Evolutionary conservation across 306 rosid species (phyloP), one percentile per base, ranked within the genome.

Genomic region (Mimosa pudica): DNA sequence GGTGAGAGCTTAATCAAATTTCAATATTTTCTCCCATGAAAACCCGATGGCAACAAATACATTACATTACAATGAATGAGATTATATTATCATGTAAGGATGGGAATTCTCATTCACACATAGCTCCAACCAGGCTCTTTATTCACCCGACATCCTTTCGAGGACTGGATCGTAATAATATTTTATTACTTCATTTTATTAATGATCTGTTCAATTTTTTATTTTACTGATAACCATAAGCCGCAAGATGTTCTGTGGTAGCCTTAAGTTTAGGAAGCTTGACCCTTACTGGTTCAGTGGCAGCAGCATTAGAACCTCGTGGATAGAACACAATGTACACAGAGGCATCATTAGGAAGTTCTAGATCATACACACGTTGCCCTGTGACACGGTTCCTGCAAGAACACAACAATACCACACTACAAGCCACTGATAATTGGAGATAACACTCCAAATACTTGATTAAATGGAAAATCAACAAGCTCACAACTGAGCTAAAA

Each of bases 201-300:
- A n/a, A n/a, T n/a, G n/a, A n/a, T 6, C 4, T 58, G 9, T 61
- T 8, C 30, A 55, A 55, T 24, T 2, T 1, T 7, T 0, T 10
- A 1, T 46, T 20, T 72, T 10, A 72, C 33, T 9, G n/a, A 4
- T 73, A 52, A 9, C 41, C 35, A 36, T 16, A 52, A 30, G 49
- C 65, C 65, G 54, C 8, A 35, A 52, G 77, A 73, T 73, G 65
- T 73, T 91, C 82, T 16, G 77, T 58, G 64, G 95, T 89, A 55
- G 97, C 98, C 70, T 81, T 71, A 54, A 94, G 97, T 66, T 44
- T 87, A 2, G 98, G 98, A 82, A 94, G 97, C 90, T 89, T 94
- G 16, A 86, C 98, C 85, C 81, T 92, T 75, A 83, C 89, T 49
- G 85, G 71, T 69, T 83, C 85, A 79, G 49, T 78, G 58, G n/a